Evolutionary conservation across 2,329 filamentous ascomycete genomes (phyloP).

Genomic region (Aspergillus spinulosporus): DNA sequence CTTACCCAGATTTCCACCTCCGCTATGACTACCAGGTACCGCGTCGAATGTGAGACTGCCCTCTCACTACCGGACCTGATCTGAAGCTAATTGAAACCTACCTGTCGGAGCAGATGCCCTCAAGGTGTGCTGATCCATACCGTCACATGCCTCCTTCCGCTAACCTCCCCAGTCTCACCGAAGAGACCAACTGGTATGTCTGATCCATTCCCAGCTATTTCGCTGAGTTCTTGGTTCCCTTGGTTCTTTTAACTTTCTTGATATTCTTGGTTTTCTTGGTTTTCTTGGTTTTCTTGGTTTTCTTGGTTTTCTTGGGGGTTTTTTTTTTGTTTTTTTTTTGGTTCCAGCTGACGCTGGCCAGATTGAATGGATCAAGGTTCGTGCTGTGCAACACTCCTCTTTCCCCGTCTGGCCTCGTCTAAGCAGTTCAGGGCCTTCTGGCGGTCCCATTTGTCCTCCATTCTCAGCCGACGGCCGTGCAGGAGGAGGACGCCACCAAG

Average conservation of each 20-base stretch:
- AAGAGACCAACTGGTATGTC: constrained; percentile 75
- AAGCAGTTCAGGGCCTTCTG: constrained; percentile 62
- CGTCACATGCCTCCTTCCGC: constrained; percentile 4
- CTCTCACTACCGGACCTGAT: background rate
- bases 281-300: no score
- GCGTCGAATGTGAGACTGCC: constrained; percentile 67
- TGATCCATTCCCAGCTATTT: constrained; percentile 14
- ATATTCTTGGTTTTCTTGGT: background rate
- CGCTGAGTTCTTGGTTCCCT: background rate
- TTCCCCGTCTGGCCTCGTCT: constrained; percentile 2
- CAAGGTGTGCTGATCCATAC: constrained; percentile 50
- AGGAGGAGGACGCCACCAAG: constrained; percentile 65
- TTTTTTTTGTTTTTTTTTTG: constrained; percentile 4
- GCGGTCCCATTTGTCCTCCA: constrained; percentile 96
- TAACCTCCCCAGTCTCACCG: constrained; percentile 67
- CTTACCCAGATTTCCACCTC: background rate
- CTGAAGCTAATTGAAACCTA: constrained; percentile 32
- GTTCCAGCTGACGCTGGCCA: constrained; percentile 24
- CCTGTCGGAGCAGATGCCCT: constrained; percentile 53
- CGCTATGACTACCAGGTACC: constrained; percentile 51
- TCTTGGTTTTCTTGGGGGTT: no score
- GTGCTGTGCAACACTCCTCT: constrained; percentile 2
- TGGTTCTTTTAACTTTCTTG: background rate
- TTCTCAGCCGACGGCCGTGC: constrained; percentile 87
- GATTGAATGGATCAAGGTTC: constrained; percentile 89